Evolutionary conservation across 495 filamentous ascomycete species (phyloP).

Genomic region (Ascodesmis nigricans): DNA sequence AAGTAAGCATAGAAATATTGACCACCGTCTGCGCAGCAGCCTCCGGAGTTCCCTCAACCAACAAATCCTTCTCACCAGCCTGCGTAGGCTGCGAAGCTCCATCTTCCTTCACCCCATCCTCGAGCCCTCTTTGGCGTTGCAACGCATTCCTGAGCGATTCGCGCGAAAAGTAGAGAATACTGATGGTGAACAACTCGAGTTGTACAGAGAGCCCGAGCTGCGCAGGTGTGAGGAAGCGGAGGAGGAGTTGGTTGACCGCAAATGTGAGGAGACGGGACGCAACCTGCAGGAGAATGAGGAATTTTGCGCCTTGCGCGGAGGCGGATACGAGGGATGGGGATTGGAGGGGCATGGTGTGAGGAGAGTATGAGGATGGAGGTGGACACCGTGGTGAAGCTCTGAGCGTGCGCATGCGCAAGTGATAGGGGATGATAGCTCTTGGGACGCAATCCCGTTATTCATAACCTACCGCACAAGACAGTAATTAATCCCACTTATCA

Average conservation of each 20-base stretch:
- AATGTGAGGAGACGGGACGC: slow-evolving; percentile 72
- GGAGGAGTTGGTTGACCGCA: slow-evolving; percentile 63
- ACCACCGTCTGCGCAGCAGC: slow-evolving; percentile 43
- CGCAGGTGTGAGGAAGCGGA: slow-evolving; percentile 66
- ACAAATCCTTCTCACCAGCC: too few relatives aligned
- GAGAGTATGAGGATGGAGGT: too few relatives aligned
- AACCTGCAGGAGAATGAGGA: slow-evolving; percentile 71
- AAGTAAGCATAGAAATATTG: slow-evolving; percentile 66
- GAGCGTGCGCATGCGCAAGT: too few relatives aligned
- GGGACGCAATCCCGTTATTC: too few relatives aligned
- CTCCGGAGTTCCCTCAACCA: slow-evolving; percentile 11
- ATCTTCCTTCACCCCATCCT: slow-evolving; percentile 11
- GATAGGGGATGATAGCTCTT: too few relatives aligned
- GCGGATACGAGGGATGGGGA: slow-evolving; percentile 24
- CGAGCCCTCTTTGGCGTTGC: too few relatives aligned
- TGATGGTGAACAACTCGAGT: slow-evolving; percentile 72
- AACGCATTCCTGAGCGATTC: slow-evolving; percentile 72
- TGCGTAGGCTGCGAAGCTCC: neutral
- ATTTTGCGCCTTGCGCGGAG: slow-evolving; percentile 49
- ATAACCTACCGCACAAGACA: too few relatives aligned
- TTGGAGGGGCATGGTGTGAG: slow-evolving; percentile 4
- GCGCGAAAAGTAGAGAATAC: slow-evolving; percentile 73
- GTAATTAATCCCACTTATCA: too few relatives aligned
- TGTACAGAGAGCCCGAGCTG: slow-evolving; percentile 68
- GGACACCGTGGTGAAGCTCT: too few relatives aligned